phyloP scores from a whole-genome alignment of 106 monocot genomes.

The Vanilla planifolia region DNA sequence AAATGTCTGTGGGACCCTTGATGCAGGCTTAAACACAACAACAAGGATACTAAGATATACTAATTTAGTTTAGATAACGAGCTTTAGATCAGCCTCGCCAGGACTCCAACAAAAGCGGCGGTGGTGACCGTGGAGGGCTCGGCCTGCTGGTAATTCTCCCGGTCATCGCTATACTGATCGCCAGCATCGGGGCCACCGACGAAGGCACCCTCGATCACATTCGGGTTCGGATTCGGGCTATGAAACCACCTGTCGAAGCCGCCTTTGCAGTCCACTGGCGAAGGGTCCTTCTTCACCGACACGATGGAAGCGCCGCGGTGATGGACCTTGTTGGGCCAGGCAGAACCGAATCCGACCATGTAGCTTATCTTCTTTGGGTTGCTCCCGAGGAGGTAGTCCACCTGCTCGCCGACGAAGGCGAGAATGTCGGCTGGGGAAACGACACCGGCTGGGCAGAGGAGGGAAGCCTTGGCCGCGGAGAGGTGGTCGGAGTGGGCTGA shows the following conservation, averaged over 20 bases:
- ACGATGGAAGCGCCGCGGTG: constrained; percentile 48
- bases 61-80: too few species aligned
- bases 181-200: constrained; percentile 52
- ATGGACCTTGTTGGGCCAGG: constrained; percentile 38
- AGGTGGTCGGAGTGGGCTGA: constrained; percentile 46
- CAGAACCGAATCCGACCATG: constrained; percentile 53
- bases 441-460: constrained; percentile 22
- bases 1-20: too few species aligned
- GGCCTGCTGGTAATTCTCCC: constrained; percentile 32
- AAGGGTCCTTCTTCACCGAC: constrained; percentile 28
- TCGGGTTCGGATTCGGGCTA: constrained; percentile 34
- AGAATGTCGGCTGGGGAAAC: constrained; percentile 22
- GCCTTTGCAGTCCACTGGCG: constrained; percentile 21
- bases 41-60: too few species aligned
- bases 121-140: constrained; percentile 38
- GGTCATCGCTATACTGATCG: constrained; percentile 31
- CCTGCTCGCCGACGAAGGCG: constrained; percentile 24
- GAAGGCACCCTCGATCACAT: constrained; percentile 49
- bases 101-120: constrained; percentile 43
- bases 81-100: constrained; percentile 36
- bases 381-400: constrained; percentile 47
- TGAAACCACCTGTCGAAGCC: constrained; percentile 35
- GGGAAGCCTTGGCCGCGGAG: background rate
- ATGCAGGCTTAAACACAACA: too few species aligned
- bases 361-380: constrained; percentile 55